A percentile compares a stretch with the other conserved stretches of the same genome.
Evolutionary conservation across 1,139 yeast genomes (phyloP).

Genomic region (Candida sanyaensis): DNA sequence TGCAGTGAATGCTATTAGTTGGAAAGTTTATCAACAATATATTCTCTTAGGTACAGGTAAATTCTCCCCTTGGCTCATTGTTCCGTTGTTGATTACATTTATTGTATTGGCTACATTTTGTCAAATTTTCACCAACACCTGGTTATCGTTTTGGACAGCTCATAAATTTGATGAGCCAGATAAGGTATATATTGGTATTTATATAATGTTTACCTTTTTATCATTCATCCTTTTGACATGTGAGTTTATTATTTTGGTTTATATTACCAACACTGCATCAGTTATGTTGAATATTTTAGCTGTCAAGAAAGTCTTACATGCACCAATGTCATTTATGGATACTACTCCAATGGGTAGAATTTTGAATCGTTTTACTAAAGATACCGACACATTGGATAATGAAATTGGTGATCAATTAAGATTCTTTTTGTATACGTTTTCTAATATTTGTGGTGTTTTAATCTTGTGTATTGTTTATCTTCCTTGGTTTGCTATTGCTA

Average conservation of each 20-base stretch:
- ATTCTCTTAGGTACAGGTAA: slow-evolving; percentile 59
- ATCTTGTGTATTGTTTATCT: slow-evolving; percentile 70
- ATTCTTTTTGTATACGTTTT: slow-evolving; percentile 44
- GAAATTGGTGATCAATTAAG: slow-evolving; percentile 67
- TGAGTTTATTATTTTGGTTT: slow-evolving; percentile 52
- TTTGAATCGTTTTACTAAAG: slow-evolving; percentile 70
- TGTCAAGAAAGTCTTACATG: slow-evolving; percentile 59
- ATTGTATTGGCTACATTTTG: slow-evolving; percentile 55
- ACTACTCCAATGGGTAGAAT: slow-evolving; percentile 67
- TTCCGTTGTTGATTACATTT: slow-evolving; percentile 24
- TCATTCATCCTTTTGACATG: slow-evolving; percentile 35
- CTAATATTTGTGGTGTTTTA: slow-evolving; percentile 63
- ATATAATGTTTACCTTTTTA: slow-evolving; percentile 56
- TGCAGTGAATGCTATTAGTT: slow-evolving; percentile 43
- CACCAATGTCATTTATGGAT: slow-evolving; percentile 62
- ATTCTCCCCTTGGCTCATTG: slow-evolving; percentile 24
- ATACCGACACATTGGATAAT: slow-evolving; percentile 81
- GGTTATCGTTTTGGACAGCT: slow-evolving; percentile 86
- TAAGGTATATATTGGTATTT: slow-evolving; percentile 71
- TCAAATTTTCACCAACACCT: slow-evolving; percentile 68
- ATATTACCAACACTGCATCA: slow-evolving; percentile 52
- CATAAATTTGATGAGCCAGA: slow-evolving; percentile 49
- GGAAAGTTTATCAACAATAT: slow-evolving; percentile 41
- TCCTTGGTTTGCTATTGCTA: slow-evolving; percentile 64
- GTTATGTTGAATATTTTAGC: slow-evolving; percentile 50